These are phyloP conservation scores for Protomyces macrosporus DNA, from an alignment of 1,139 yeast species.

Conservation along the genomic window DNA sequence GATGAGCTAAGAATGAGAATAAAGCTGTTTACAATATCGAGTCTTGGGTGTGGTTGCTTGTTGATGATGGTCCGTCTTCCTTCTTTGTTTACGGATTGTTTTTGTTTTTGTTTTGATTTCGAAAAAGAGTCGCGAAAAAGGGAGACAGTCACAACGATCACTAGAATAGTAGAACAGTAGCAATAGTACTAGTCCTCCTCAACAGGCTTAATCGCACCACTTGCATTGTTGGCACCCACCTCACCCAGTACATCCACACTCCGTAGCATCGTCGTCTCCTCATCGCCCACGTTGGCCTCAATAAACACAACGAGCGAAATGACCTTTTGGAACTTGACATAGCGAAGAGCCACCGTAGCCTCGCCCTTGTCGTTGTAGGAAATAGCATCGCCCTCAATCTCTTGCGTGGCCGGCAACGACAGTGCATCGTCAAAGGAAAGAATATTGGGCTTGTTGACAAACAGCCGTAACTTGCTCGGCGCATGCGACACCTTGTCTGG, in stretches of 20 bases:
- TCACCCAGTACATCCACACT: slow-evolving; percentile 24
- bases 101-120: neutral
- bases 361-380: slow-evolving; percentile 24
- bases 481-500: slow-evolving; percentile 16
- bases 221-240: slow-evolving; percentile 6
- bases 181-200: neutral
- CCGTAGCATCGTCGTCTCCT: slow-evolving; percentile 24
- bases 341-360: slow-evolving; percentile 26
- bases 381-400: slow-evolving; percentile 8
- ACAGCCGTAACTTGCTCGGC: slow-evolving; percentile 25
- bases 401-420: slow-evolving; percentile 24
- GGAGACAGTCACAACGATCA: neutral
- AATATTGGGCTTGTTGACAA: slow-evolving; percentile 21
- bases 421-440: slow-evolving; percentile 29
- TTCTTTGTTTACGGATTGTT: neutral
- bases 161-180: neutral
- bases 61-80: too few relatives aligned
- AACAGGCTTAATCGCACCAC: slow-evolving; percentile 9
- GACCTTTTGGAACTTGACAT: slow-evolving; percentile 29
- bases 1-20: too few relatives aligned
- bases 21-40: too few relatives aligned
- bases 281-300: slow-evolving; percentile 26
- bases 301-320: slow-evolving; percentile 28
- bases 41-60: too few relatives aligned
- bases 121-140: neutral